These are phyloP conservation scores for Pharnaceum exiguum DNA, from an alignment of 148 eudicot species.

Conservation along the genomic window DNA sequence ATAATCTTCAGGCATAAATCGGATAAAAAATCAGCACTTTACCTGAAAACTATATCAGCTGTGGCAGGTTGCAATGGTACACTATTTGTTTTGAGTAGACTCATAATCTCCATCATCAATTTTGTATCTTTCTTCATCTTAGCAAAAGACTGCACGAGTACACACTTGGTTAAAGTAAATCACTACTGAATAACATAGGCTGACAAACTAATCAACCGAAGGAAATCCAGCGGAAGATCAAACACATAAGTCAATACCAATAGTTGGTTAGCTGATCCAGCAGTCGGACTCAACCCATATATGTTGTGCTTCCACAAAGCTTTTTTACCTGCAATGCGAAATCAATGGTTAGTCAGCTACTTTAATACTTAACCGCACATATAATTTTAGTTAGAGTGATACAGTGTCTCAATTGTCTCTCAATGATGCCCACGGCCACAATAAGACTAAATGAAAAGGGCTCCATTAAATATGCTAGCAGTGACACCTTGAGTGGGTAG, in stretches of 20 bases:
- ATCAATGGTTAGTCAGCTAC: background rate
- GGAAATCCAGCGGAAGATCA: too few relatives aligned
- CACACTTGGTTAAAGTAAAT: constrained; percentile 11
- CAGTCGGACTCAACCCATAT: constrained; percentile 72
- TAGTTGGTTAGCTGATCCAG: constrained; percentile 73
- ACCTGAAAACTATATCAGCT: constrained; percentile 87
- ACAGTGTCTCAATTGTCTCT: too few relatives aligned
- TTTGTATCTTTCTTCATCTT: constrained; percentile 59
- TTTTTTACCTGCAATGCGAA: constrained; percentile 58
- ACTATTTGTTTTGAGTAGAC: constrained; percentile 61
- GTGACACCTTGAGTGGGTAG: too few relatives aligned
- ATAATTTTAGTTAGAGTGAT: too few relatives aligned
- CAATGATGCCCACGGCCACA: too few relatives aligned
- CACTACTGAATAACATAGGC: background rate
- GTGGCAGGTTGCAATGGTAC: constrained; percentile 85
- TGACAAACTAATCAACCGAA: too few relatives aligned
- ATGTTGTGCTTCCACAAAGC: constrained; percentile 70
- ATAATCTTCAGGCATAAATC: background rate
- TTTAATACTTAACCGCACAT: background rate
- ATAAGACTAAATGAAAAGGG: too few relatives aligned
- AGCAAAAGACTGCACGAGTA: constrained; percentile 65
- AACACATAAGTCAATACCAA: constrained; percentile 42
- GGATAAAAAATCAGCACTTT: background rate
- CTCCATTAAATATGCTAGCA: too few relatives aligned
- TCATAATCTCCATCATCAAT: constrained; percentile 69